phyloP scores from a whole-genome alignment of 2,329 filamentous ascomycete species.

The Gaeumannomyces tritici region DNA sequence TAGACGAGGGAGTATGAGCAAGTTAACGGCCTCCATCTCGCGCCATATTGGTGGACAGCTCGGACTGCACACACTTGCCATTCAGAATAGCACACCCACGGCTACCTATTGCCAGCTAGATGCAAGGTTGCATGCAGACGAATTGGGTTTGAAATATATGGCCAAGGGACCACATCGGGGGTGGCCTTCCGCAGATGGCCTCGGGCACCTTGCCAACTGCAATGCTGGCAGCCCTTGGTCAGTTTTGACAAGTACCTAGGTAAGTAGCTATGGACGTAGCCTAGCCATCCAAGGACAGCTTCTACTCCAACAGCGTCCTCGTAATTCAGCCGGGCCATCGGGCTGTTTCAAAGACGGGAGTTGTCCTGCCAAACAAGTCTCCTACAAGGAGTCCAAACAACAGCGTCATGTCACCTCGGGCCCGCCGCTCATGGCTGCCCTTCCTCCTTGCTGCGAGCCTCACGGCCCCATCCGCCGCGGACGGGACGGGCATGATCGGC shows the following conservation, averaged over 20 bases:
- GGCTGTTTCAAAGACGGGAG: not conserved
- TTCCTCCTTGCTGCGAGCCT: not conserved
- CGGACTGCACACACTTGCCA: not conserved
- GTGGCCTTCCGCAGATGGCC: no score
- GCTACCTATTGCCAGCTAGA: not conserved
- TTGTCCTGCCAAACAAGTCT: not conserved
- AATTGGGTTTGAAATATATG: not conserved
- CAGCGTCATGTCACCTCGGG: not conserved
- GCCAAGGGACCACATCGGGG: not conserved
- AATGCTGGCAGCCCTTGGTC: no score
- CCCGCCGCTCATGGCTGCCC: not conserved
- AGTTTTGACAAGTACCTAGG: no score
- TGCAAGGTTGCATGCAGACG: not conserved
- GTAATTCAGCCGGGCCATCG: not conserved
- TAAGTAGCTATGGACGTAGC: no score
- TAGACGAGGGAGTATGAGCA: not conserved
- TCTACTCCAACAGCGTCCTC: not conserved
- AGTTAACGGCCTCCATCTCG: not conserved
- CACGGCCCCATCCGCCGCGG: not conserved
- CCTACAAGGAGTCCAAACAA: not conserved
- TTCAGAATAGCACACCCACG: not conserved
- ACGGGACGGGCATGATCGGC: constrained; percentile 19
- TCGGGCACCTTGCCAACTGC: no score
- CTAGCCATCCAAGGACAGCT: no score
- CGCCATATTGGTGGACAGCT: not conserved